Evolutionary conservation across 192 early-diverging fungal genomes (phyloP), one percentile per base, ranked within the genome.

Genomic region (Coemansia umbellata): DNA sequence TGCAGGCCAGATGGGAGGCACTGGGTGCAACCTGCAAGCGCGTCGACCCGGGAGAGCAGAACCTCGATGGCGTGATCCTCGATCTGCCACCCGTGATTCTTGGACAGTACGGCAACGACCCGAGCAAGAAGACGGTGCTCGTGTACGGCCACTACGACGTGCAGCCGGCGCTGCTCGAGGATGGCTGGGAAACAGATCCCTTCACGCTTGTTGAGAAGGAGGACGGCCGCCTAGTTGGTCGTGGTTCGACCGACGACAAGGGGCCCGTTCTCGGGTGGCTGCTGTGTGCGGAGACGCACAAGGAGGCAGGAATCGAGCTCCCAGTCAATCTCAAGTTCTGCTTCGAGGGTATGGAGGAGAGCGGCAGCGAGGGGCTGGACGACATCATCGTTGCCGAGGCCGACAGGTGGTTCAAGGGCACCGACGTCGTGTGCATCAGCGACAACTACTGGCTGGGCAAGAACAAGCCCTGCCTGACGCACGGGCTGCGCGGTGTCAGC

Each of bases 111-210:
- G 96, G 96, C 49, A 84, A 81, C 54, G 89, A 95, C 66, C 85
- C 91, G 26, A 78, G 53, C 63, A 98, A 98, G 86, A 93, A 93
- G 83, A 98, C 93, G 17, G 86, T 97, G 47, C 80, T 94, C 31
- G 91, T 98, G 51, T 97, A 97, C 76, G 93, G 95, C 14, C 95
- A 98, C 78, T 97, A 97, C 77, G 95, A 98, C 66, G 95, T 98
- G 35, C 96, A 98, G 80, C 96, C 96, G 63, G 85, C 88, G 41
- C 74, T 90, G 49, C 66, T 82, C 45, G 83, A 83, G 58, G 89
- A 91, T 61, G 89, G 93, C 4, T 98, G 96, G 96, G 84, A 77
- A 54, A 88, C 85, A 14, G 91, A 97, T 58, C 96, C 96, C 27
- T 98, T 90, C 62, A 84, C 82, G 31, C 71, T 98, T 57, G 75